Base-by-base conservation (phyloP, 1,284 basidiomycete genomes). In the Irpex sp. region DNA sequence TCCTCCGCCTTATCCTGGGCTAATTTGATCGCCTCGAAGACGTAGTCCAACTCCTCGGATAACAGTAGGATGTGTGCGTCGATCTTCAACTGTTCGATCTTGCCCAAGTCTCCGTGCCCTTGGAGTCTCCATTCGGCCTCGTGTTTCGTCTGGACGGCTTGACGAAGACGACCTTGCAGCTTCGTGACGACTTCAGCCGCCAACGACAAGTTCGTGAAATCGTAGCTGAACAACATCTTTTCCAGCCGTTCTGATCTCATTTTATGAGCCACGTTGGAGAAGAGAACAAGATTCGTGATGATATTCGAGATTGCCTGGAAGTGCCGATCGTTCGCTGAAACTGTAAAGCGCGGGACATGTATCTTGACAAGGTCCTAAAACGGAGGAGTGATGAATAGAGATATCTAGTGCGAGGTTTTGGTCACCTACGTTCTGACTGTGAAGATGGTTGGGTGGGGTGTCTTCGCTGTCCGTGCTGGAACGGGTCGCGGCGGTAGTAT, bases 281-380 rank as follows among this genome's bases (percentile, higher is more conserved):
- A 96, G 9, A 97, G 84, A 11, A 97, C 77, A 21, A 98, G 81
- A 70, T 96, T 89, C 5, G 92, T 95, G 67, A 97, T 89, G 66
- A 97, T 88, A 72, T 91, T 90, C 68, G 94, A 96, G 65, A 98
- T 88, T 9, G 90, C 90, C 65, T 89, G 85, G 77, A 96, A 98
- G 71, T 98, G 93, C 54, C 85, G 82, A 49, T 94, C 87, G 66
- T 88, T 93, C 15, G 96, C 96, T 5, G 92, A 88, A n/a, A 98
- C 89, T 0, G 93, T 92, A 73, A 97, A 89, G 36, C 89, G 88
- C 0, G 95, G 96, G 62, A 96, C 87, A 66, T 90, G 83, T 51
- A 98, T 80, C 58, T 87, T 83, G 57, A 96, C 82, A 31, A 96
- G 81, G 78, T 97, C 94, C 91, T 94, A 66, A 58, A 48, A 62